phyloP scores from a whole-genome alignment of 768 basidiomycete genomes.

The Mycena vulgaris region DNA sequence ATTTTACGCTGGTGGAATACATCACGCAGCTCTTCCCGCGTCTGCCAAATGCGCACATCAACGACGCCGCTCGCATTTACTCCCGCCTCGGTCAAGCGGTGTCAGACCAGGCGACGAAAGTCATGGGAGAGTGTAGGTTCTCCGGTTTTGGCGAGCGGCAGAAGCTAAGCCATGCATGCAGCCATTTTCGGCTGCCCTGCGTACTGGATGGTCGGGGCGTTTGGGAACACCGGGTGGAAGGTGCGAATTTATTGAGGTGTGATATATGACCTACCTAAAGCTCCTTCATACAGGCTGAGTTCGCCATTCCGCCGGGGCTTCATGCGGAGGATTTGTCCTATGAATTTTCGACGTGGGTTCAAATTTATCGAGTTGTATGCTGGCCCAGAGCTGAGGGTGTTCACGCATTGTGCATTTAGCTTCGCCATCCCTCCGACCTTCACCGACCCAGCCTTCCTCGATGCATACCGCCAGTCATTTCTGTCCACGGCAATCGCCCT shows the following conservation, averaged over 20 bases:
- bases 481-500: neutral
- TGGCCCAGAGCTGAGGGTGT: too few species aligned
- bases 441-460: slow-evolving; percentile 7
- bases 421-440: slow-evolving; percentile 14
- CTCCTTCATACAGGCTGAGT: neutral
- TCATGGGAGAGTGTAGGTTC: neutral
- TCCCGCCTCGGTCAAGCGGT: neutral
- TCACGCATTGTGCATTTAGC: neutral
- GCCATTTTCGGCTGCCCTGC: neutral
- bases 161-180: neutral
- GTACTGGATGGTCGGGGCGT: slow-evolving; percentile 3
- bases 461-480: slow-evolving; percentile 4
- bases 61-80: neutral
- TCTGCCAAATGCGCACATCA: neutral
- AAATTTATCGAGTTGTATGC: neutral
- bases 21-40: slow-evolving; percentile 12
- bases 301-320: slow-evolving; percentile 5
- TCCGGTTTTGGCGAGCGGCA: neutral
- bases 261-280: neutral
- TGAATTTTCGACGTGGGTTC: slow-evolving; percentile 1
- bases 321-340: slow-evolving; percentile 4
- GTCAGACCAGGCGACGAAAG: slow-evolving; percentile 2
- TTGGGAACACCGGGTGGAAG: neutral
- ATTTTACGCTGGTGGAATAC: slow-evolving; percentile 9
- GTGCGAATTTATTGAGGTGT: too few species aligned